Conservation (phyloP, 805 yeast genomes). For the Jamesozyma jinghongensis region DNA sequence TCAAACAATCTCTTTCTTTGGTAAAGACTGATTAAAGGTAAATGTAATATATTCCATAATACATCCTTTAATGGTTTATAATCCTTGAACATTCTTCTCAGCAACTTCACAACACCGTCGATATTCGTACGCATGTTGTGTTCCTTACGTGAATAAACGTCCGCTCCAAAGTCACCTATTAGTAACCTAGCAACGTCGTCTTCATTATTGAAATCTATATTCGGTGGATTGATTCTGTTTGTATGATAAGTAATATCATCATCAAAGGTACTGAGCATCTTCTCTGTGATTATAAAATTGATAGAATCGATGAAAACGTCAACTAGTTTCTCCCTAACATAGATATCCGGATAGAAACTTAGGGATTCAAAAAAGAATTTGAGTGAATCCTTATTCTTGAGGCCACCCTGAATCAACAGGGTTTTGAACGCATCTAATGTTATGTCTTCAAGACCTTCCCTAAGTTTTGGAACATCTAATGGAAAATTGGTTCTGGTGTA, state of each 20-base stretch:
- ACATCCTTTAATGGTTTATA: slow-evolving; percentile 48
- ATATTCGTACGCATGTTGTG: slow-evolving; percentile 21
- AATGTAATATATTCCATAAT: slow-evolving; percentile 63
- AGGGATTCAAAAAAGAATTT: slow-evolving; percentile 51
- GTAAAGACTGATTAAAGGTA: slow-evolving; percentile 48
- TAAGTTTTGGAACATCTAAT: slow-evolving; percentile 7
- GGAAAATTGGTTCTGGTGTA: slow-evolving; percentile 28
- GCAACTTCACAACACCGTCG: slow-evolving; percentile 18
- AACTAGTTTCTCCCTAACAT: slow-evolving; percentile 43
- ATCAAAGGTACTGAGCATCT: slow-evolving; percentile 50
- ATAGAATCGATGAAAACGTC: slow-evolving; percentile 42
- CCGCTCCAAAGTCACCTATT: slow-evolving; percentile 9
- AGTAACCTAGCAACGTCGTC: slow-evolving; percentile 10
- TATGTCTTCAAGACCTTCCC: slow-evolving; percentile 37
- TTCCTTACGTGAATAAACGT: slow-evolving; percentile 14
- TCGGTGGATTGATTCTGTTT: slow-evolving; percentile 19
- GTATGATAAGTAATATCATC: slow-evolving; percentile 44
- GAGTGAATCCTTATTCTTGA: slow-evolving; percentile 53
- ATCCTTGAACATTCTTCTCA: slow-evolving; percentile 25
- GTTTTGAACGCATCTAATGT: slow-evolving; percentile 64
- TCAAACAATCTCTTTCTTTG: slow-evolving; percentile 58
- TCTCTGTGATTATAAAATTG: slow-evolving; percentile 61
- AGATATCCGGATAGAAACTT: slow-evolving; percentile 46
- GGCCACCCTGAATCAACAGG: slow-evolving; percentile 64
- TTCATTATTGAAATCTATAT: slow-evolving; percentile 11